A percentile compares a stretch with the other conserved stretches of the same genome.
These are phyloP conservation scores for Blastobotrys capitulatus DNA, from an alignment of 1,139 yeast genomes.

Conservation along the genomic window DNA sequence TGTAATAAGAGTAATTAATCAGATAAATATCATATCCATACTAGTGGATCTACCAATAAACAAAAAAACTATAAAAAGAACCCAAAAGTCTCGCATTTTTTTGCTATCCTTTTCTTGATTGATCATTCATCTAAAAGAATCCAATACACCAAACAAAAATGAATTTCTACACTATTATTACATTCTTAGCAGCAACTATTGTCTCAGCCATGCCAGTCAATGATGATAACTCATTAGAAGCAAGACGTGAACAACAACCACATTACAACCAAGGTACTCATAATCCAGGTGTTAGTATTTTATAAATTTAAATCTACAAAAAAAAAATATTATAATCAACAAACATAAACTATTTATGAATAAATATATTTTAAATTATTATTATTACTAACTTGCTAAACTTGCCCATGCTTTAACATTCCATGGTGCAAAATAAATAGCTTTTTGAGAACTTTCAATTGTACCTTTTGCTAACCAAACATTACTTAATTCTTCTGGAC, in stretches of 20 bases:
- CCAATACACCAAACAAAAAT: neutral
- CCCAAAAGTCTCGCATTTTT: too few species aligned
- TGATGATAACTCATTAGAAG: neutral
- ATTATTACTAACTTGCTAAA: constrained; percentile 11
- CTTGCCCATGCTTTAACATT: constrained; percentile 20
- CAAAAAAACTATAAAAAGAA: too few species aligned
- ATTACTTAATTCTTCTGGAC: constrained; percentile 41
- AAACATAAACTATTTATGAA: too few species aligned
- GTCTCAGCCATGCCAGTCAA: neutral
- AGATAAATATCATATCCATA: too few species aligned
- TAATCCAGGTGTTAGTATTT: neutral
- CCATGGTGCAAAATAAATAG: constrained; percentile 25
- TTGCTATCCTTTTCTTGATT: too few species aligned
- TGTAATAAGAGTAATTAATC: too few species aligned
- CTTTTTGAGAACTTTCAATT: constrained; percentile 20
- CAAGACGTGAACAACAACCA: neutral
- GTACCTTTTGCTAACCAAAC: constrained; percentile 35
- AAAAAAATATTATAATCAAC: too few species aligned
- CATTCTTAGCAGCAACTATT: neutral
- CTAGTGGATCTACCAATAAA: too few species aligned
- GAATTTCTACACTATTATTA: neutral
- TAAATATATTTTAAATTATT: neutral
- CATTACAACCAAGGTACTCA: neutral
- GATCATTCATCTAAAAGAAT: too few species aligned
- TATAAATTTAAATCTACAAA: too few species aligned